Evolutionary conservation across 2,329 filamentous ascomycete genomes (phyloP).

Genomic region (Aspergillus sp.): DNA sequence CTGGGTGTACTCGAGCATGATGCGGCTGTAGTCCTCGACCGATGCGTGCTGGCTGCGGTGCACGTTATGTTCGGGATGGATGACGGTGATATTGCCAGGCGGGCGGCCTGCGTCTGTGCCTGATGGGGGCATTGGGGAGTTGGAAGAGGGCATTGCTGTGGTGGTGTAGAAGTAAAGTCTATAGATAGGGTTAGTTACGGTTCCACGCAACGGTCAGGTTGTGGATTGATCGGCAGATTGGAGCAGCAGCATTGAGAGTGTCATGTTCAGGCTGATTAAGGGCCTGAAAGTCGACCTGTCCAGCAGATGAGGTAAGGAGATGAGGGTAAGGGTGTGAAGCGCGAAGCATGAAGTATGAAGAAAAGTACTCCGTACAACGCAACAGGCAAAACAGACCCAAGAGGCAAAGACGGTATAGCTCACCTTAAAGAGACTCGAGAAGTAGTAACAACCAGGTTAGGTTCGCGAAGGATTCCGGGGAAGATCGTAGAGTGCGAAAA

Average conservation of each 20-base stretch:
- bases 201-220: neutral
- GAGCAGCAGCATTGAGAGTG: too few relatives aligned
- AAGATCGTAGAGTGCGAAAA: too few relatives aligned
- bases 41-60: slow-evolving; percentile 24
- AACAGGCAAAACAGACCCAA: too few relatives aligned
- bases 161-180: neutral
- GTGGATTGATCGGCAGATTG: too few relatives aligned
- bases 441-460: too few relatives aligned
- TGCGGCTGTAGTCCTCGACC: slow-evolving; percentile 39
- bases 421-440: too few relatives aligned
- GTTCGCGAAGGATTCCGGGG: too few relatives aligned
- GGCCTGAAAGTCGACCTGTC: too few relatives aligned
- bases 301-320: neutral
- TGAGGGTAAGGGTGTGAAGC: neutral
- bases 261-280: too few relatives aligned
- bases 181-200: neutral
- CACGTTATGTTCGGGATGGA: slow-evolving; percentile 20
- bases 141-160: slow-evolving; percentile 12
- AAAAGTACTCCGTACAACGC: too few relatives aligned
- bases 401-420: too few relatives aligned
- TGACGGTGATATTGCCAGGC: slow-evolving; percentile 14
- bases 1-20: slow-evolving; percentile 41
- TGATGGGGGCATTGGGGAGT: slow-evolving; percentile 11
- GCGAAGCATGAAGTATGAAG: neutral
- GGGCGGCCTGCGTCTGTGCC: slow-evolving; percentile 19